Conservation (phyloP, 2,329 filamentous ascomycete species). For the Fusarium fujikuroi region DNA sequence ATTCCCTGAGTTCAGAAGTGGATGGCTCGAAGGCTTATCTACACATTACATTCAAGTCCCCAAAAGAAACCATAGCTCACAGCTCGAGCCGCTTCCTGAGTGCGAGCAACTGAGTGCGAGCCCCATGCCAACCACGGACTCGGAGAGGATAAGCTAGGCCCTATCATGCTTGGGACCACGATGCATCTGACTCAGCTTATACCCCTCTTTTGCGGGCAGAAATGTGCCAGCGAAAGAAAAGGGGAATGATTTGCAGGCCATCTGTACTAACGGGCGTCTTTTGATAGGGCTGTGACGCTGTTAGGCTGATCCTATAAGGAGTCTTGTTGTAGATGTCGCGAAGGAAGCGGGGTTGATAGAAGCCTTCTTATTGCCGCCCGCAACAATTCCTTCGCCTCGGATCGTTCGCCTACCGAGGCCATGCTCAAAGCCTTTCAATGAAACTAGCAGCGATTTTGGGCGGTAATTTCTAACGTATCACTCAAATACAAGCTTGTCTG, state of each 20-base stretch:
- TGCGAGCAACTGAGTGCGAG: not conserved
- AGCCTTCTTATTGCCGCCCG: not conserved
- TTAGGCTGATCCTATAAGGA: not conserved
- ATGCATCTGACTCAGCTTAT: conserved; percentile 7
- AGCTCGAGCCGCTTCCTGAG: not conserved
- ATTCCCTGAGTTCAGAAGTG: not conserved
- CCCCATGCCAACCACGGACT: not conserved
- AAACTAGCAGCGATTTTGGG: too few species aligned
- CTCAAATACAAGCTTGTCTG: too few species aligned
- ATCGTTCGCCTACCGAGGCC: not conserved
- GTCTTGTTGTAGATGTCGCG: not conserved
- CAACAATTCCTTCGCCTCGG: not conserved
- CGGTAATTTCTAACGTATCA: too few species aligned
- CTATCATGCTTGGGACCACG: not conserved
- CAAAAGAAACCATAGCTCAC: not conserved
- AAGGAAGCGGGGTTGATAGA: not conserved
- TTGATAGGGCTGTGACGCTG: not conserved
- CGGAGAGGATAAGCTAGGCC: not conserved
- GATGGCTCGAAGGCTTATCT: not conserved
- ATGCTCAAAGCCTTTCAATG: not conserved
- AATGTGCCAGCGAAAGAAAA: not conserved
- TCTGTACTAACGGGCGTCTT: not conserved
- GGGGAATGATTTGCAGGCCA: not conserved
- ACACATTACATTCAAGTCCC: not conserved
- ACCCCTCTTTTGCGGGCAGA: not conserved